These are phyloP conservation scores for Fusarium nanum DNA, from an alignment of 2,329 filamentous ascomycete species.

Conservation along the genomic window DNA sequence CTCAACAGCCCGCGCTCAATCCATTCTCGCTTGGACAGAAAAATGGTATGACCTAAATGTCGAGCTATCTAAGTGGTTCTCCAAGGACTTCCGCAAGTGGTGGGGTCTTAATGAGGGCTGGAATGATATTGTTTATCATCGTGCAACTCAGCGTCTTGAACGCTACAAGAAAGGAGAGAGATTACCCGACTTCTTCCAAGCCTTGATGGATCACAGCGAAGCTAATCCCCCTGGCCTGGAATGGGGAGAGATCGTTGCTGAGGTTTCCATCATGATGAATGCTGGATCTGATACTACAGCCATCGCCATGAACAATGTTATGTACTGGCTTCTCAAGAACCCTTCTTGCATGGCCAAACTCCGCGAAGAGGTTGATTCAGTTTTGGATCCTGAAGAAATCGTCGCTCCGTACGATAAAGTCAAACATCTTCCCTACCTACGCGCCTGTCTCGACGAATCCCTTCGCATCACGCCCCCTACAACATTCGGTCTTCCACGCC, in stretches of 20 bases:
- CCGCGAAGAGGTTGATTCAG: constrained; percentile 59
- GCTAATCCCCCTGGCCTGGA: constrained; percentile 56
- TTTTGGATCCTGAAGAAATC: constrained; percentile 56
- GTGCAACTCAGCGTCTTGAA: constrained; percentile 50
- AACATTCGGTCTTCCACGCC: constrained; percentile 45
- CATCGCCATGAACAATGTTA: constrained; percentile 62
- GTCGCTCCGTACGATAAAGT: constrained; percentile 63
- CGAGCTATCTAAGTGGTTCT: constrained; percentile 60
- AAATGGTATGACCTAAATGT: constrained; percentile 62
- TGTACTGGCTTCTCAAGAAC: constrained; percentile 64
- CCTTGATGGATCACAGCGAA: constrained; percentile 62
- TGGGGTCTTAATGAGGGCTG: constrained; percentile 52
- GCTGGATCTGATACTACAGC: constrained; percentile 64
- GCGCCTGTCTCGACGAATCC: constrained; percentile 63
- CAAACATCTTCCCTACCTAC: constrained; percentile 63
- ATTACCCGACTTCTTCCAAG: constrained; percentile 68
- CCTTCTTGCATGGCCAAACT: constrained; percentile 55
- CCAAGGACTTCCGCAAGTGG: constrained; percentile 52
- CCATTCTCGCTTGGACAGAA: constrained; percentile 62
- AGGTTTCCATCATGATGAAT: constrained; percentile 64
- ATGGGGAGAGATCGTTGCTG: constrained; percentile 68
- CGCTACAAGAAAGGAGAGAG: constrained; percentile 58
- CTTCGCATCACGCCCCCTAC: constrained; percentile 51
- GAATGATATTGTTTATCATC: constrained; percentile 55
- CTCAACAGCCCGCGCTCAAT: constrained; percentile 62